A percentile compares a stretch with the other conserved stretches of the same genome.
phyloP scores from a whole-genome alignment of 345 rosid genomes.

The Hypericum perforatum region DNA sequence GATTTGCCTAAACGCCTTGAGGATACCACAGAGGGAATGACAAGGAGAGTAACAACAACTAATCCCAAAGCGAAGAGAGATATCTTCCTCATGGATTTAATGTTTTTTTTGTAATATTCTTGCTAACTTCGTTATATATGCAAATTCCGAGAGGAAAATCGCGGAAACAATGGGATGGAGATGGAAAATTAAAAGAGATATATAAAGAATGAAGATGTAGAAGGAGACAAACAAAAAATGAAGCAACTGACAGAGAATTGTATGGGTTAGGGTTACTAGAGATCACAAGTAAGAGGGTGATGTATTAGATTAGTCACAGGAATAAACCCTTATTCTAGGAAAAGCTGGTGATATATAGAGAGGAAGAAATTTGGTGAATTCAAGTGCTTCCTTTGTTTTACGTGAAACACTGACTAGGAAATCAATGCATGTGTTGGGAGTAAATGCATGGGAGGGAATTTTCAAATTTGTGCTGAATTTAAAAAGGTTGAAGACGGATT shows the following conservation, averaged over 20 bases:
- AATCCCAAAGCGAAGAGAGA: constrained; percentile 16
- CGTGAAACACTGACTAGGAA: constrained; percentile 27
- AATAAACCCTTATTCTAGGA: constrained; percentile 8
- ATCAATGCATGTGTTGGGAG: background rate
- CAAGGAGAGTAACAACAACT: constrained; percentile 22
- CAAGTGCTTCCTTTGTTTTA: constrained; percentile 25
- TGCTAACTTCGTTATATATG: background rate
- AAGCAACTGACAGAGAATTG: constrained; percentile 67
- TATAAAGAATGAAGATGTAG: constrained; percentile 5
- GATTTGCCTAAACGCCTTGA: constrained; percentile 27
- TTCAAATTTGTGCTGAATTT: background rate
- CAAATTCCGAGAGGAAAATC: background rate
- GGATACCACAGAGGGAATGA: constrained; percentile 21
- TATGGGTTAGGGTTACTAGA: constrained; percentile 14
- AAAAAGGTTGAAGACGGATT: background rate
- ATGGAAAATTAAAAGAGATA: no score
- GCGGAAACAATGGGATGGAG: no score
- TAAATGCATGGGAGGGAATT: constrained; percentile 17
- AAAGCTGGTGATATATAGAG: background rate
- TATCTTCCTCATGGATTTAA: constrained; percentile 27
- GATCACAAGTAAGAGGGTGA: constrained; percentile 56
- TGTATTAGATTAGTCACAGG: constrained; percentile 22
- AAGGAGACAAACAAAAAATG: constrained; percentile 29
- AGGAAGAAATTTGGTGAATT: constrained; percentile 16
- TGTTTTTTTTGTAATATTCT: background rate